phyloP scores from a whole-genome alignment of 345 rosid species.

The Abelmoschus esculentus region DNA sequence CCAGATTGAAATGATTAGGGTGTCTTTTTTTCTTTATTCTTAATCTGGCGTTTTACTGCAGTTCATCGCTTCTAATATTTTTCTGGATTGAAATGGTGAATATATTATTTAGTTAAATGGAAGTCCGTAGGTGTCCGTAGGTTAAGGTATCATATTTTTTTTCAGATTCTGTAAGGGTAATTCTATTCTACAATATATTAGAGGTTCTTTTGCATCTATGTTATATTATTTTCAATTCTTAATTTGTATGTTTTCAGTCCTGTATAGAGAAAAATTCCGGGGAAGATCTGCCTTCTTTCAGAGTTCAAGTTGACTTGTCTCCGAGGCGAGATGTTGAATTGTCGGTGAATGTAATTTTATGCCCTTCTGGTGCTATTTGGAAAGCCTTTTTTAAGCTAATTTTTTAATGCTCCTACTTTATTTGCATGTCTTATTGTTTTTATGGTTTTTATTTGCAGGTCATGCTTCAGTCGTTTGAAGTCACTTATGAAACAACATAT shows the following conservation, averaged over 20 bases:
- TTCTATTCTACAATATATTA: background rate
- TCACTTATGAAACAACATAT: constrained; percentile 43
- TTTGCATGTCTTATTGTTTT: background rate
- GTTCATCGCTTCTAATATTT: background rate
- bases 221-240: background rate
- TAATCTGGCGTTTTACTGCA: background rate
- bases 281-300: constrained; percentile 43
- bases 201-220: background rate
- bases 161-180: background rate
- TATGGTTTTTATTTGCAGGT: constrained; percentile 33
- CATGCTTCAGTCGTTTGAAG: constrained; percentile 56
- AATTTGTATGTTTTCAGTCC: constrained; percentile 28
- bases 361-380: constrained; percentile 8
- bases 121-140: background rate
- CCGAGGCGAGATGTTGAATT: constrained; percentile 42
- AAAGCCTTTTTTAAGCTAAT: background rate
- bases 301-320: constrained; percentile 46
- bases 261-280: constrained; percentile 24
- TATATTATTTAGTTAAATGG: background rate
- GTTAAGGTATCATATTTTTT: background rate
- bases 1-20: background rate
- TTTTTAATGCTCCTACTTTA: background rate
- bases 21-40: background rate
- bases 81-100: background rate
- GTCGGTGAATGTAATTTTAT: constrained; percentile 51